Evolutionary conservation across 768 basidiomycete genomes (phyloP), one percentile per base, ranked within the genome.

Genomic region (Tulasnella sp.): DNA sequence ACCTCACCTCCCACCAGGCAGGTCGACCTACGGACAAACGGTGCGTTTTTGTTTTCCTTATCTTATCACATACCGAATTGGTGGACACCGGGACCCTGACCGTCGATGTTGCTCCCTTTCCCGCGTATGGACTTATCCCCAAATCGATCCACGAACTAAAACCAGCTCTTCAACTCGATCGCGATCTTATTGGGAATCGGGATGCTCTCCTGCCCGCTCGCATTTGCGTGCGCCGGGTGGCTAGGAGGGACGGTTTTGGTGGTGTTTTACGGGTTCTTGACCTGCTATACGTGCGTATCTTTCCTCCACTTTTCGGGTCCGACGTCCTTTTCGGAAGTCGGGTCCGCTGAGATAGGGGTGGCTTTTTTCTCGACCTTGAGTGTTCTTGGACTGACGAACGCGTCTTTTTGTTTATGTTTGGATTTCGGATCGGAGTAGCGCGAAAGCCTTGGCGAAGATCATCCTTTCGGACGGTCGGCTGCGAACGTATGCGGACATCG

Each of bases 181-280:
- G 92, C 92, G 16, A 90, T 95, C 39, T 81, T 96, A 12, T 83
- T 94, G 22, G 94, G 94, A 6, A 89, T 95, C 74, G 94, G 94
- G 4, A 89, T 96, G 84, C 84, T 95, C 19, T 92, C 92, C 14
- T 89, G 93, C 78, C 93, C 94, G 0, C 83, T 97, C 32, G 95
- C 95, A 0, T 96, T 97, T 77, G 88, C 94, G 0, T 93, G 92
- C 76, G 87, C 93, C 1, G 96, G 95, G 3, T 98, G 95, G 95
- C 80, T 89, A 19, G 82, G 84, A 41, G 95, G 96, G 0, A 89
- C 88, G 0, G 7, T 85, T 32, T 82, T 98, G 17, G 86, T 96
- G 72, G 77, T 92, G 12, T 85, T 86, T 68, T 95, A 94, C 76
- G 93, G 90, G 0, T 84, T 85, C 73, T 79, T 95, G 19, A 90